Evolutionary conservation across 345 rosid genomes (phyloP).

Genomic region (Eucalyptus caleyi): DNA sequence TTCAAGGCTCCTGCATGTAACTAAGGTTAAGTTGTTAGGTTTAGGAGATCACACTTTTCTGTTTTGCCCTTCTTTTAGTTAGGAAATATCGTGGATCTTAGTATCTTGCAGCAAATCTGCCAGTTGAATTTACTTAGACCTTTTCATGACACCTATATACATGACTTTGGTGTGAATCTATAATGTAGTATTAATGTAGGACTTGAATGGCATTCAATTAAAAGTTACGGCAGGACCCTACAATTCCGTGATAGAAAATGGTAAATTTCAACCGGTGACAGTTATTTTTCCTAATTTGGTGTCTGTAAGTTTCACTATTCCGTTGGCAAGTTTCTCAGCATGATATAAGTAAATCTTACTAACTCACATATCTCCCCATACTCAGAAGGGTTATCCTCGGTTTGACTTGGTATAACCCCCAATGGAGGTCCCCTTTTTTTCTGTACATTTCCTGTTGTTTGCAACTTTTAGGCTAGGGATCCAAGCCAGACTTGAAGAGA

Average conservation of each 20-base stretch:
- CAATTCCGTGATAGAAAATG: neutral
- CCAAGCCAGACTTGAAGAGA: neutral
- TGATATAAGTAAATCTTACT: neutral
- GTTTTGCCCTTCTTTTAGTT: neutral
- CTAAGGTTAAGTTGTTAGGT: neutral
- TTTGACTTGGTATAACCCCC: neutral
- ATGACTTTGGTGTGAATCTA: neutral
- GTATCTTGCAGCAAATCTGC: neutral
- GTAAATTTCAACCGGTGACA: neutral
- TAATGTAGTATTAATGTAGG: neutral
- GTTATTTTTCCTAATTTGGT: neutral
- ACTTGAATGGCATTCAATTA: neutral
- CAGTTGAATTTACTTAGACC: neutral
- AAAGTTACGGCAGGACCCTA: neutral
- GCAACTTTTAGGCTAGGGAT: neutral
- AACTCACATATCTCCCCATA: neutral
- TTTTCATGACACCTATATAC: neutral
- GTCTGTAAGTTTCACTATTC: neutral
- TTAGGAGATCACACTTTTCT: neutral
- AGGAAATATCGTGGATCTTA: neutral
- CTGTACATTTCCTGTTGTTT: neutral
- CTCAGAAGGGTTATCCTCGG: neutral
- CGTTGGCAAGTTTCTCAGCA: neutral
- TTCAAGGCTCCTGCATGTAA: constrained; percentile 49
- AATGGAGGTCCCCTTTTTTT: neutral